Percentiles rank a stretch among this genome's conserved stretches.
Evolutionary conservation across 768 basidiomycete species (phyloP).

Genomic region (Lentinula guzmanii): DNA sequence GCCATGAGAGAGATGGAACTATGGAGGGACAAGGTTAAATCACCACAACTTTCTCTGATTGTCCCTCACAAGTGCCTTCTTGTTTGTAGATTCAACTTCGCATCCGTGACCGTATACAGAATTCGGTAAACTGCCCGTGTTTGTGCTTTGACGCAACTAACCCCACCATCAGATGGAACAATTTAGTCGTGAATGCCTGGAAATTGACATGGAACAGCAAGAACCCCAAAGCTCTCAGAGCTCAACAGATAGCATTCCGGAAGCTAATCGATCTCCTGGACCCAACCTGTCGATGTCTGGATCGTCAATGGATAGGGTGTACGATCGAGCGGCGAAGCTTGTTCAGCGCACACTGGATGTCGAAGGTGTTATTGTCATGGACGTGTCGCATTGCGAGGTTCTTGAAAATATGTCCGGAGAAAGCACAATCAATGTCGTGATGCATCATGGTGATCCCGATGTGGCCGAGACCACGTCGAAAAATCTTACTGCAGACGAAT

Average conservation of each 20-base stretch:
- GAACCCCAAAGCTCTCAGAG: constrained; percentile 14
- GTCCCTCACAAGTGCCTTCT: background rate
- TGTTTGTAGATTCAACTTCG: constrained; percentile 71
- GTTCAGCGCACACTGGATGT: constrained; percentile 88
- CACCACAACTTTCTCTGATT: background rate
- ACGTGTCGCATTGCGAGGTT: constrained; percentile 87
- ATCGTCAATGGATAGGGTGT: constrained; percentile 79
- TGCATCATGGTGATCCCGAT: constrained; percentile 65
- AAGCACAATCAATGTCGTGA: constrained; percentile 58
- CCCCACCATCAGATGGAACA: constrained; percentile 70
- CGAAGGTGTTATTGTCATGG: constrained; percentile 88
- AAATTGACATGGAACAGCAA: constrained; percentile 66
- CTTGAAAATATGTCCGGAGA: constrained; percentile 63
- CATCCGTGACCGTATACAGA: constrained; percentile 88
- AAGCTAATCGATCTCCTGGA: background rate
- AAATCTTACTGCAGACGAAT: constrained; percentile 64
- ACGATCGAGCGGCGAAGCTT: constrained; percentile 84
- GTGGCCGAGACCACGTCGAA: constrained; percentile 40
- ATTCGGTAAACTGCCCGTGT: constrained; percentile 47
- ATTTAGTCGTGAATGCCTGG: constrained; percentile 91
- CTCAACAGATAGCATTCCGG: background rate
- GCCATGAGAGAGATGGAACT: constrained; percentile 95
- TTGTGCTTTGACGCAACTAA: background rate
- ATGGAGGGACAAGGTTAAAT: constrained; percentile 81
- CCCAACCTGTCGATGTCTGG: constrained; percentile 20